These are phyloP conservation scores for Peronosclerospora sorghi DNA, from an alignment of 352 stramenopile genomes.

Conservation along the genomic window DNA sequence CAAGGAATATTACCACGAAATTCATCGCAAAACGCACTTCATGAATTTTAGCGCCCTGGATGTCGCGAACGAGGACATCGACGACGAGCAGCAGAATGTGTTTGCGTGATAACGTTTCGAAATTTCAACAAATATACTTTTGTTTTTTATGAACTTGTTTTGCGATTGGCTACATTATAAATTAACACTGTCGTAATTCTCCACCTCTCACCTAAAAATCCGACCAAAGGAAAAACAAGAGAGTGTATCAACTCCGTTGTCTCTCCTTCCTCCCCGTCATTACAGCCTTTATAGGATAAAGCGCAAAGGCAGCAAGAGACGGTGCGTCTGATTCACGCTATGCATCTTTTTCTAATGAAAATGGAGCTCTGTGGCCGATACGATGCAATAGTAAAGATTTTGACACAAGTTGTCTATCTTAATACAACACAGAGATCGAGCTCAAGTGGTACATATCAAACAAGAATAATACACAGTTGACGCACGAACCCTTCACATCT, in stretches of 20 bases:
- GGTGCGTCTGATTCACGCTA: conserved; percentile 6
- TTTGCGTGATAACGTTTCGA: conserved; percentile 34
- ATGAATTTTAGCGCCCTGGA: conserved; percentile 98
- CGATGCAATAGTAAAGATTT: conserved; percentile 2
- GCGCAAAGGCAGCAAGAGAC: conserved; percentile 1
- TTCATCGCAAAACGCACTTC: conserved; percentile 98
- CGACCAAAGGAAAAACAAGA: too few relatives aligned
- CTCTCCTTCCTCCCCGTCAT: too few relatives aligned
- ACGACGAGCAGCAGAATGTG: conserved; percentile 88
- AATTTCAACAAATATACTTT: background rate
- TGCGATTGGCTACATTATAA: too few relatives aligned
- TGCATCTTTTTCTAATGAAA: background rate
- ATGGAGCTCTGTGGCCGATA: background rate
- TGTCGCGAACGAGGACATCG: conserved; percentile 83
- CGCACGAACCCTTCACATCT: background rate
- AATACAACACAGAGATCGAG: conserved; percentile 5
- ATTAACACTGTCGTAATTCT: too few relatives aligned
- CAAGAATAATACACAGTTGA: conserved; percentile 7
- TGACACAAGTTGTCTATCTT: conserved; percentile 1
- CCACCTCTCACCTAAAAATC: too few relatives aligned
- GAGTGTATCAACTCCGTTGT: background rate
- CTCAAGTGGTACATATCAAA: background rate
- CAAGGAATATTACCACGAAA: conserved; percentile 99
- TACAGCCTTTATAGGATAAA: background rate
- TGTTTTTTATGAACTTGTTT: background rate